Evolutionary conservation across 805 yeast species (phyloP).

Genomic region (Hanseniaspora valbyensis): DNA sequence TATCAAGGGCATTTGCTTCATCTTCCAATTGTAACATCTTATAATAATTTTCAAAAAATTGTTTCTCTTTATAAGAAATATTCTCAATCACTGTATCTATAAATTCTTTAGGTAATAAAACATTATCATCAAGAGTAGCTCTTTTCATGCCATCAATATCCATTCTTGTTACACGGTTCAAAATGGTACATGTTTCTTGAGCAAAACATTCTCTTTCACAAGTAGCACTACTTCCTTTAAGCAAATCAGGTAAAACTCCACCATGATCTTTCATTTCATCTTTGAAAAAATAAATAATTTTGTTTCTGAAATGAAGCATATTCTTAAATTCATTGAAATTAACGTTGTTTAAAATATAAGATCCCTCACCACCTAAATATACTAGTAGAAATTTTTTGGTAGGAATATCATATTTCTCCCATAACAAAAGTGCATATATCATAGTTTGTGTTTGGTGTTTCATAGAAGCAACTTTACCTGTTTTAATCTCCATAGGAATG

Average conservation of each 20-base stretch:
- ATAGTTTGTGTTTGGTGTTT: slow-evolving; percentile 80
- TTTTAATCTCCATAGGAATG: slow-evolving; percentile 80
- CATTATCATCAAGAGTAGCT: slow-evolving; percentile 38
- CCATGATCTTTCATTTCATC: slow-evolving; percentile 18
- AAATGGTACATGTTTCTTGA: slow-evolving; percentile 14
- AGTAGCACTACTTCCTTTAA: slow-evolving; percentile 11
- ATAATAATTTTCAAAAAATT: slow-evolving; percentile 67
- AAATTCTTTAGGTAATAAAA: slow-evolving; percentile 7
- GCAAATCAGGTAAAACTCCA: slow-evolving; percentile 7
- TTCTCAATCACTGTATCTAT: slow-evolving; percentile 36
- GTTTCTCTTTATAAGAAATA: slow-evolving; percentile 28
- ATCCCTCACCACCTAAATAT: slow-evolving; percentile 48
- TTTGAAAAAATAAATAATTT: slow-evolving; percentile 47
- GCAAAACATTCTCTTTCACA: slow-evolving; percentile 14
- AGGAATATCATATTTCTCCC: slow-evolving; percentile 67
- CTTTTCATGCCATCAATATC: slow-evolving; percentile 45
- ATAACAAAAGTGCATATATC: slow-evolving; percentile 63
- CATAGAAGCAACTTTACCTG: slow-evolving; percentile 54
- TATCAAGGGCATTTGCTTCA: slow-evolving; percentile 39
- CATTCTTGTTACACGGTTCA: slow-evolving; percentile 46
- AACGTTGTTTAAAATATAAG: background rate
- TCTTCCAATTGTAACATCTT: slow-evolving; percentile 40
- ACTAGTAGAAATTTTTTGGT: slow-evolving; percentile 56
- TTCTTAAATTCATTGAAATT: slow-evolving; percentile 49
- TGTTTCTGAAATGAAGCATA: slow-evolving; percentile 61